These are phyloP conservation scores for Leucaena leucocephala DNA, from an alignment of 306 rosid genomes.

Conservation along the genomic window DNA sequence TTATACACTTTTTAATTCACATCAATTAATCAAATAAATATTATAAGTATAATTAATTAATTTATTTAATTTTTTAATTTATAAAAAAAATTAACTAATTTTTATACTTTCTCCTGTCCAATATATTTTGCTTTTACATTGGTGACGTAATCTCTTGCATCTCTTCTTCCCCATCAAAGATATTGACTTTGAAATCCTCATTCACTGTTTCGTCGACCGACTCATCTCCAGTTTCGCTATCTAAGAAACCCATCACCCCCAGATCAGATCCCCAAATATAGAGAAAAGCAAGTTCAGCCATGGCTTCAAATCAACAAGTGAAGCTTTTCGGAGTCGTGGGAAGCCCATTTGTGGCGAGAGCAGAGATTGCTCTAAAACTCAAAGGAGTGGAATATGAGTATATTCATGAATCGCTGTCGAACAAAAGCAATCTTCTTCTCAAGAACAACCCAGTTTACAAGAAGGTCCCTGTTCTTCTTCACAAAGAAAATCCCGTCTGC, in stretches of 20 bases:
- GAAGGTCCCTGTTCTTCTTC: slow-evolving; percentile 48
- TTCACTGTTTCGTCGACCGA: no score
- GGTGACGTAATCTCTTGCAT: no score
- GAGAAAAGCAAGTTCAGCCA: not conserved
- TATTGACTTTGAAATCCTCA: no score
- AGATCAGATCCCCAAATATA: not conserved
- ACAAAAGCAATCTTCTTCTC: slow-evolving; percentile 44
- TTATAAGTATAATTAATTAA: no score
- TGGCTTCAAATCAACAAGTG: slow-evolving; percentile 37
- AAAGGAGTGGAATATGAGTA: slow-evolving; percentile 44
- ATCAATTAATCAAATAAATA: no score
- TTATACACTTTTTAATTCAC: no score
- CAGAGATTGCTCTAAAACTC: slow-evolving; percentile 45
- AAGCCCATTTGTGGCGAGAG: slow-evolving; percentile 47
- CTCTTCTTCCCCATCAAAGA: no score
- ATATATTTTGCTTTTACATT: no score
- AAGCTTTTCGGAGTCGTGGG: slow-evolving; percentile 41
- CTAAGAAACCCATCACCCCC: not conserved
- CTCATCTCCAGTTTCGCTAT: no score
- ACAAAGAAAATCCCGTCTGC: slow-evolving; percentile 38
- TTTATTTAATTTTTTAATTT: no score
- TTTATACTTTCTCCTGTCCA: no score
- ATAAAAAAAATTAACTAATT: no score
- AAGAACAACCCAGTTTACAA: slow-evolving; percentile 47
- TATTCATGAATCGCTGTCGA: slow-evolving; percentile 34